Percentiles rank a stretch among this genome's conserved stretches.
Conservation (phyloP, 129 eudicot genomes). For the Cynara cardunculus region DNA sequence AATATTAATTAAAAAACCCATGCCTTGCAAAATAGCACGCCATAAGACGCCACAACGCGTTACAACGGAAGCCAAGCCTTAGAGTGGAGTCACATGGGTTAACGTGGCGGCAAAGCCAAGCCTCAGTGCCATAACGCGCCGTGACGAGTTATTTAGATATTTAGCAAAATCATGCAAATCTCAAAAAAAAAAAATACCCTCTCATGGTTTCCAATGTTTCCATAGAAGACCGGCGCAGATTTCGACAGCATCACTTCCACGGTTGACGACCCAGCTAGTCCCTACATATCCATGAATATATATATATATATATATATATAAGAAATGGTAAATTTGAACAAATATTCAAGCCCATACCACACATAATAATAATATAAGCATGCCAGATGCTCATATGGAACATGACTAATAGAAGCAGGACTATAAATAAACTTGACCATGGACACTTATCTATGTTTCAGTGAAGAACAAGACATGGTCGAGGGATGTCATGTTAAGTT, state of each 20-base stretch:
- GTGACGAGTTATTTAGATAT: too few species aligned
- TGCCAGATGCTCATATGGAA: neutral
- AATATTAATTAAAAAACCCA: too few species aligned
- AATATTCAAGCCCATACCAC: neutral
- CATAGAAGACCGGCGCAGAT: slow-evolving; percentile 79
- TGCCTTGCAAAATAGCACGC: too few species aligned
- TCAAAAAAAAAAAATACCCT: slow-evolving; percentile 48
- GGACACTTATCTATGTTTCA: neutral
- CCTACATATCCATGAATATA: slow-evolving; percentile 35
- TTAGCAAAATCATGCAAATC: slow-evolving; percentile 1
- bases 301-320: neutral
- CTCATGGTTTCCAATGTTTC: slow-evolving; percentile 94
- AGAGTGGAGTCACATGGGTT: too few species aligned
- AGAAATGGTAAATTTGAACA: neutral
- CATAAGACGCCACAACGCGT: too few species aligned
- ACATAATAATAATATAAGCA: neutral
- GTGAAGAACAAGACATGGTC: neutral
- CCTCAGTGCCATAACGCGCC: too few species aligned
- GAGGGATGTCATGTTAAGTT: neutral
- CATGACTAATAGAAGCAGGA: neutral
- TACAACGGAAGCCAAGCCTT: too few species aligned
- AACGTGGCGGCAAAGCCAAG: too few species aligned
- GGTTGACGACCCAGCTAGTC: slow-evolving; percentile 53
- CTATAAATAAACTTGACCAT: neutral
- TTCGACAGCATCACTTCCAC: slow-evolving; percentile 89